These are phyloP conservation scores for Tuber brumale DNA, from an alignment of 495 filamentous ascomycete species.

Conservation along the genomic window DNA sequence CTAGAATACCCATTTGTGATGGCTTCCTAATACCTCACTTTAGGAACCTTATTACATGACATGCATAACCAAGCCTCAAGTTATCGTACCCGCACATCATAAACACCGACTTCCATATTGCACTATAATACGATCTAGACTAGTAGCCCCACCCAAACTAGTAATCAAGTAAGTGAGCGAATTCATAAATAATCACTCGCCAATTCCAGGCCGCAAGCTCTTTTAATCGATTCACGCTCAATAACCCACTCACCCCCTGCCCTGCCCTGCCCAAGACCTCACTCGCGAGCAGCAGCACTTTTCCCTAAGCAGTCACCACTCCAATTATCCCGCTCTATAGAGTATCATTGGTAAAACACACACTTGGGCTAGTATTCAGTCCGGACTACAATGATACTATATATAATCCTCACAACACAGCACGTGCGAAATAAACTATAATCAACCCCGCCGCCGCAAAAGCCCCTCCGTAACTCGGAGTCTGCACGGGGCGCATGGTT, in stretches of 20 bases:
- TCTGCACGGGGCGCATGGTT: too few species aligned
- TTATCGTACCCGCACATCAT: background rate
- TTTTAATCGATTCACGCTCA: background rate
- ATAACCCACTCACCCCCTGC: too few species aligned
- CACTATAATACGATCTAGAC: background rate
- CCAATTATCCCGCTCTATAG: background rate
- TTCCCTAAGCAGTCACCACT: background rate
- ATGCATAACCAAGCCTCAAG: background rate
- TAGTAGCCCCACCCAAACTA: background rate
- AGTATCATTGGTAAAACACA: background rate
- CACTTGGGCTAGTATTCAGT: background rate
- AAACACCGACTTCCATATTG: background rate
- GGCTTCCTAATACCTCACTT: background rate
- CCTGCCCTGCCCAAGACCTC: background rate
- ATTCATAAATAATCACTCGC: background rate
- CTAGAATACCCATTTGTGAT: background rate
- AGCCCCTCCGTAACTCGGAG: background rate
- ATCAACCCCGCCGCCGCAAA: background rate
- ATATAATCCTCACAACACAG: background rate
- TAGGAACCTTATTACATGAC: background rate
- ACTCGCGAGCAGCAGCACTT: background rate
- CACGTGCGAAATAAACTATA: background rate
- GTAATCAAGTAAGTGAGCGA: background rate
- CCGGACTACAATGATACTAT: too few species aligned
- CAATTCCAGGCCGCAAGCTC: background rate